Conservation (phyloP, 164 flowering plant genomes). For the Akebia trifoliata region DNA sequence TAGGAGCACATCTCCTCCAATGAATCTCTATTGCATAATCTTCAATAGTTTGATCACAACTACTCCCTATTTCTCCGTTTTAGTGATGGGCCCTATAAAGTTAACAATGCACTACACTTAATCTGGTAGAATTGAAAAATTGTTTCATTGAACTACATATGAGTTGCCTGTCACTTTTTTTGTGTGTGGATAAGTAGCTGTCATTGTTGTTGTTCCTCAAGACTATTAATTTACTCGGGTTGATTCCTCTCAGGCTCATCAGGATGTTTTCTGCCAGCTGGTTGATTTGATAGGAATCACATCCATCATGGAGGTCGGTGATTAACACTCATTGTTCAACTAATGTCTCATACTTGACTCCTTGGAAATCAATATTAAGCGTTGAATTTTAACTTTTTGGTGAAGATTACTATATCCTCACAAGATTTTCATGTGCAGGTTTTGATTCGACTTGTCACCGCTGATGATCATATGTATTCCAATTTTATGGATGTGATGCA, state of each 20-base stretch:
- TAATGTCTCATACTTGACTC: neutral
- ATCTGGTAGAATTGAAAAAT: too few species aligned
- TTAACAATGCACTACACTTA: too few species aligned
- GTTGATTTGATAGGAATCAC: slow-evolving; percentile 98
- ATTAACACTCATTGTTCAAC: neutral
- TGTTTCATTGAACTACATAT: too few species aligned
- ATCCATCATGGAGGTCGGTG: slow-evolving; percentile 92
- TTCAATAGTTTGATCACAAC: too few species aligned
- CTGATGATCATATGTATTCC: slow-evolving; percentile 89
- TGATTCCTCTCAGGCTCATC: slow-evolving; percentile 63
- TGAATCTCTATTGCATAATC: too few species aligned
- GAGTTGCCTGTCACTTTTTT: too few species aligned
- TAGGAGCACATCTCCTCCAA: too few species aligned
- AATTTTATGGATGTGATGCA: slow-evolving; percentile 87
- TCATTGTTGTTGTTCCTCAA: too few species aligned
- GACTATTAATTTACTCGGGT: too few species aligned
- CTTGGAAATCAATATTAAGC: neutral
- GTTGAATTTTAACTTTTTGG: neutral
- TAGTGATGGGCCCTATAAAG: too few species aligned
- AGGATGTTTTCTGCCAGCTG: slow-evolving; percentile 64
- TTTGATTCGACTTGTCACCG: slow-evolving; percentile 83
- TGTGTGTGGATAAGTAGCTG: too few species aligned
- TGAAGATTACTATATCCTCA: slow-evolving; percentile 10
- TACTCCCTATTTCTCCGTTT: too few species aligned
- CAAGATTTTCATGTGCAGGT: slow-evolving; percentile 44